A percentile compares a stretch with the other conserved stretches of the same genome.
Evolutionary conservation across 1,284 basidiomycete genomes (phyloP).

Genomic region (Lignosus rhinocerotis): DNA sequence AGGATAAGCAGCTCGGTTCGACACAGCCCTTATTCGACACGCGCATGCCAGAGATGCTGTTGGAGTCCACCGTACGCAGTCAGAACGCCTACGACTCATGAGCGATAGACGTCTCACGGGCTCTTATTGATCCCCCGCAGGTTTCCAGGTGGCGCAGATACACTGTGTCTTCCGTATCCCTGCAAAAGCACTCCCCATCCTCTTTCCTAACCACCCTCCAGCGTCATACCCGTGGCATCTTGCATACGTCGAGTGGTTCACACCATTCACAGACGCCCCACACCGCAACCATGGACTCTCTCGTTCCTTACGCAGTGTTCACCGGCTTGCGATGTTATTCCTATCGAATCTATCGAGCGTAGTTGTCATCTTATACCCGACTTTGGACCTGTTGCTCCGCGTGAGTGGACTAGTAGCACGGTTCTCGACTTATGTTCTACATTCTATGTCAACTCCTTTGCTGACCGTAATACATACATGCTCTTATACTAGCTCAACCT

Average conservation of each 20-base stretch:
- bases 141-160: constrained; percentile 19
- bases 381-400: constrained; percentile 20
- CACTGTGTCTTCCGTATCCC: constrained; percentile 18
- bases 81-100: too few species aligned
- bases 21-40: constrained; percentile 15
- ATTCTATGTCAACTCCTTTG: constrained; percentile 34
- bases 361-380: background rate
- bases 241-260: constrained; percentile 5
- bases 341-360: background rate
- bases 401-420: constrained; percentile 33
- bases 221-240: background rate
- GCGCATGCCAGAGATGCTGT: background rate
- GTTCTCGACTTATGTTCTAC: constrained; percentile 33
- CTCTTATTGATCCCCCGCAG: background rate
- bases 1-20: constrained; percentile 17
- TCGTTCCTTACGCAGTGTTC: background rate
- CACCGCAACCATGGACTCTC: background rate
- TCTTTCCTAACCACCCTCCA: constrained; percentile 11
- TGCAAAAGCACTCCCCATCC: background rate
- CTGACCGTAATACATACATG: constrained; percentile 30
- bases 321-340: background rate
- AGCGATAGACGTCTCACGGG: too few species aligned
- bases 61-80: constrained; percentile 5
- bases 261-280: background rate
- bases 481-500: background rate